Evolutionary conservation across 179 eudicot genomes (phyloP), one percentile per base, ranked within the genome.

Genomic region (Vitellaria paradoxa): DNA sequence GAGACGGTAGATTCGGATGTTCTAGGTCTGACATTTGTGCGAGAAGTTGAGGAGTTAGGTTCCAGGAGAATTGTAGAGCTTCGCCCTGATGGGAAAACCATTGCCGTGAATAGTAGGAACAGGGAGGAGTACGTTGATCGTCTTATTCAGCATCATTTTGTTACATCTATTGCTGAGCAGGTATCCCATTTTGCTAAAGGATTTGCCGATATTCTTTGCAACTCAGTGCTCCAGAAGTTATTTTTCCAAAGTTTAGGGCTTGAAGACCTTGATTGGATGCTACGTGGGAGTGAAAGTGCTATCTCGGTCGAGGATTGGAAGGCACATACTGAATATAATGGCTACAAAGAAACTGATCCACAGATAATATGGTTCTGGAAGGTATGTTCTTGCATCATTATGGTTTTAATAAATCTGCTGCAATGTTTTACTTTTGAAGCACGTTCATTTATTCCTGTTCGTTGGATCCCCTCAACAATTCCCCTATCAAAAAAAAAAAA

Each of bases 321-420:
- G 86, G 86, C 84, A 26, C 97, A 93, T 79, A 93, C 98, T 4
- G 91, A 86, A 1, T 93, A 93, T 76, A 47, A 81, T 79, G 98
- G 91, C 86, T 93, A 82, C 73, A 79, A 85, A 65, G 85, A 81
- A 65, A 83, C 93, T 49, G 98, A 93, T 84, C 86, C 82, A 72
- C 94, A 87, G 82, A 87, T 93, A 75, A 47, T 62, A 57, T 93
- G 97, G 98, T 92, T 93, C 77, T 93, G 98, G 98, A 79, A 93
- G 98, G 98, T 93, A 90, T 75, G 86, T 76, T 23, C 61, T 70
- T 76, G 59, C 53, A 49, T 18, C 49, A 20, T 50, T 21, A 37
- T 47, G 26, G 40, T 76, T 24, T 24, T 11, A 30, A 42, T 45
- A 21, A 30, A 7, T 7, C 37, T 30, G 37, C 42, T 26, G 45